phyloP scores from a whole-genome alignment of 108 stramenopile genomes.

The Pelagomonas calceolata region DNA sequence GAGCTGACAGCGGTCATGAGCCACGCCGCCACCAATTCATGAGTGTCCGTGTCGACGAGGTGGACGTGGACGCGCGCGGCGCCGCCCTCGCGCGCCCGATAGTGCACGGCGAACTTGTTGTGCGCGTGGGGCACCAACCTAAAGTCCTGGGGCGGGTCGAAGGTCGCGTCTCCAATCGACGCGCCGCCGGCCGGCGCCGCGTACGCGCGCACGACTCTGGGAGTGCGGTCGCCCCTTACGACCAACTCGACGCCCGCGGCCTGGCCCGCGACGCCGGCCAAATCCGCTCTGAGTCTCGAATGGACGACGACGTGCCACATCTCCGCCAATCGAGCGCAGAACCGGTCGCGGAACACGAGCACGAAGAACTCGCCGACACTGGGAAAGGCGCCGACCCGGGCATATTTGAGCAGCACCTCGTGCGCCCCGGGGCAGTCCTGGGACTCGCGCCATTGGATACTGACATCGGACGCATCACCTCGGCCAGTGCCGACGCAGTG shows the following conservation, averaged over 20 bases:
- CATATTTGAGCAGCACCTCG: constrained; percentile 41
- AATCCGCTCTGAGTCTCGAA: constrained; percentile 34
- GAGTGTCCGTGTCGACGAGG: constrained; percentile 42
- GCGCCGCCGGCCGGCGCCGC: constrained; percentile 16
- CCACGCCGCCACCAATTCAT: constrained; percentile 43
- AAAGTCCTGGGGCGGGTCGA: constrained; percentile 31
- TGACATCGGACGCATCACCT: constrained; percentile 6
- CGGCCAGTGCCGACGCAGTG: not conserved
- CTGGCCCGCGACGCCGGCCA: constrained; percentile 37
- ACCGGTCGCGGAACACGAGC: constrained; percentile 40
- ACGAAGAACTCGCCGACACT: constrained; percentile 27
- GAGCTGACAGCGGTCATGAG: constrained; percentile 29
- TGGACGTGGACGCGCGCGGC: constrained; percentile 23
- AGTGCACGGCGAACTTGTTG: constrained; percentile 34
- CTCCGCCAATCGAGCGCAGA: constrained; percentile 27
- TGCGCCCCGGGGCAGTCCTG: constrained; percentile 10
- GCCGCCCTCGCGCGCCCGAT: constrained; percentile 20
- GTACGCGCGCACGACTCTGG: constrained; percentile 33
- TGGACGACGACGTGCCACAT: constrained; percentile 48
- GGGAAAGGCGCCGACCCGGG: constrained; percentile 27
- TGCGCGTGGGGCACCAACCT: constrained; percentile 50
- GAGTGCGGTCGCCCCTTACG: constrained; percentile 43
- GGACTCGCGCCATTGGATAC: constrained; percentile 25
- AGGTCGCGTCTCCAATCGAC: constrained; percentile 8
- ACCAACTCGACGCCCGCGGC: constrained; percentile 35